Percentiles rank a stretch among this genome's conserved stretches.
phyloP scores from a whole-genome alignment of 83 land plant species.

The Diphasiastrum complanatum region DNA sequence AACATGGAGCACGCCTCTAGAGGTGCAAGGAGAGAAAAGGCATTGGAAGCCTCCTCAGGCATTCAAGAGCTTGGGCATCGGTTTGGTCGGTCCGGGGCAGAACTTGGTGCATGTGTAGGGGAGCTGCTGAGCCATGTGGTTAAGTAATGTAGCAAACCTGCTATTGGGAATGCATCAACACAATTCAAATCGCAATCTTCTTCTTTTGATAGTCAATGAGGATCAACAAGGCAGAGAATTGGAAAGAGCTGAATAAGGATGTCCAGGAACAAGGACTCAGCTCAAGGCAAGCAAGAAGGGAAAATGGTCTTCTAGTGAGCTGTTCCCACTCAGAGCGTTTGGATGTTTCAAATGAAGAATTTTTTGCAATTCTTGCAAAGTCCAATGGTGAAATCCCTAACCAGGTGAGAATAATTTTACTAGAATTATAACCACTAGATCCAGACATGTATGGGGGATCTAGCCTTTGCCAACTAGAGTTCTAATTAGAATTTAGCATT shows the following conservation, averaged over 20 bases:
- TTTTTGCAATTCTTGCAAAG: constrained; percentile 11
- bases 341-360: constrained; percentile 20
- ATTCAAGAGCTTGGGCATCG: constrained; percentile 46
- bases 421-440: neutral
- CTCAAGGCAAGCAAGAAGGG: neutral
- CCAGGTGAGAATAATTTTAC: constrained; percentile 11
- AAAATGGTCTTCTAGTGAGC: constrained; percentile 1
- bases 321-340: neutral
- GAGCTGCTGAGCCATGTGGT: constrained; percentile 42
- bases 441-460: neutral
- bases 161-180: neutral
- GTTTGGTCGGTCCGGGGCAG: constrained; percentile 73
- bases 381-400: constrained; percentile 11
- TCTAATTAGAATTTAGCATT: neutral
- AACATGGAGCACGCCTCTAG: neutral
- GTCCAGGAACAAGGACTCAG: neutral
- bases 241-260: neutral
- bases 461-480: neutral
- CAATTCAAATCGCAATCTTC: neutral
- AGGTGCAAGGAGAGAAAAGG: neutral
- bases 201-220: neutral
- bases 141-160: constrained; percentile 23
- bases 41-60: constrained; percentile 25
- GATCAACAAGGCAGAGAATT: neutral
- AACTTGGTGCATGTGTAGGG: constrained; percentile 60